A percentile compares a stretch with the other conserved stretches of the same genome.
Conservation (phyloP, 768 basidiomycete species). For the Ephemerocybe angulata region DNA sequence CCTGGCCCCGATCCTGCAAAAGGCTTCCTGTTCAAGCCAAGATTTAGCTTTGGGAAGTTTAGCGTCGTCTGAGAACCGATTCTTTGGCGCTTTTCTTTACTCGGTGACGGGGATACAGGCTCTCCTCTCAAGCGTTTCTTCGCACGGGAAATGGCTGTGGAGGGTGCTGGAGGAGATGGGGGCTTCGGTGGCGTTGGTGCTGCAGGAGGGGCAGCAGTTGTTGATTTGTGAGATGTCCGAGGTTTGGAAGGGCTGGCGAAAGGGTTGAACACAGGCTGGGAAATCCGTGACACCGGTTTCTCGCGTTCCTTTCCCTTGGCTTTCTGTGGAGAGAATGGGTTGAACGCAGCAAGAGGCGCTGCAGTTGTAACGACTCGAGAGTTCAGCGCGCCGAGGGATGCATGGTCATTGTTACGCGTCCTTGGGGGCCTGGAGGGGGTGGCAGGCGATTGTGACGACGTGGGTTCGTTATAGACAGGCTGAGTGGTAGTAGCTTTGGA, state of each 20-base stretch:
- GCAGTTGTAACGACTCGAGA: constrained; percentile 48
- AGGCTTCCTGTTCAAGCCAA: constrained; percentile 17
- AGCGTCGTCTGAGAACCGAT: constrained; percentile 34
- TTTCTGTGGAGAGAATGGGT: constrained; percentile 75
- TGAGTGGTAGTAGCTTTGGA: constrained; percentile 40
- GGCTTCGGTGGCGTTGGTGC: constrained; percentile 21
- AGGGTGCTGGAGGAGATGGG: constrained; percentile 23
- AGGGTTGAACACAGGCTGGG: constrained; percentile 35
- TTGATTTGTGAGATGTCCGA: constrained; percentile 19
- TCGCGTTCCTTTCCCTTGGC: constrained; percentile 42
- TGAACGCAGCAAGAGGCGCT: constrained; percentile 53
- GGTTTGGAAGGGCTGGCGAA: constrained; percentile 40
- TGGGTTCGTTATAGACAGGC: constrained; percentile 2
- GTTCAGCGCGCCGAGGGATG: not conserved
- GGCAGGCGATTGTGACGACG: not conserved
- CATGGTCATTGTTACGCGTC: not conserved
- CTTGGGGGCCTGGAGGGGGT: not conserved
- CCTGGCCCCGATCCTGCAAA: constrained; percentile 14
- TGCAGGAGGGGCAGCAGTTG: constrained; percentile 35
- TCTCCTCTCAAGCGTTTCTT: constrained; percentile 81
- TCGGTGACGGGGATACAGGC: constrained; percentile 78
- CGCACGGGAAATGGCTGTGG: constrained; percentile 58
- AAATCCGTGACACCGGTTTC: constrained; percentile 3
- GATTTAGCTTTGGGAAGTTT: constrained; percentile 32
- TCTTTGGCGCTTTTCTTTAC: constrained; percentile 66